A percentile compares a stretch with the other conserved stretches of the same genome.
phyloP scores from a whole-genome alignment of 768 basidiomycete species.

The Rhizopogon rudus region DNA sequence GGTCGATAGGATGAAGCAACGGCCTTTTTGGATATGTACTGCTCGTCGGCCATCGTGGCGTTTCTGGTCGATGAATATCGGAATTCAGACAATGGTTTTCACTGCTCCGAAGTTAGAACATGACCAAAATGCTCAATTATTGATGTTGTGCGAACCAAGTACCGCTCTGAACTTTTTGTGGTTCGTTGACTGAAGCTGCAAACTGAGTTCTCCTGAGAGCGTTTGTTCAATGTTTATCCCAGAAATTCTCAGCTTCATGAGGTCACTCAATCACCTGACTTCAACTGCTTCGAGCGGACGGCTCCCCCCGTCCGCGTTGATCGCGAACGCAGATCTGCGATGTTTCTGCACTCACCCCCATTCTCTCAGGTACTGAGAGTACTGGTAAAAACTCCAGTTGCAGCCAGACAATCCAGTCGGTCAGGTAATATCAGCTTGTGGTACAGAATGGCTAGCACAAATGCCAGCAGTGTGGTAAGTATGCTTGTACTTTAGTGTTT shows the following conservation, averaged over 20 bases:
- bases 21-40: constrained; percentile 29
- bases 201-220: too few species aligned
- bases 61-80: background rate
- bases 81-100: background rate
- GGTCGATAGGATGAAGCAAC: constrained; percentile 33
- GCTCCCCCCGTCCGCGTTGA: background rate
- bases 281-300: background rate
- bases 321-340: background rate
- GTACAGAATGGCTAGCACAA: constrained; percentile 55
- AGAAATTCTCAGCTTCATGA: background rate
- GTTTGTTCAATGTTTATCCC: too few species aligned
- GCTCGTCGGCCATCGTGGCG: constrained; percentile 27
- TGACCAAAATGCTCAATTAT: background rate
- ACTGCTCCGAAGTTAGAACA: background rate
- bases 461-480: constrained; percentile 27
- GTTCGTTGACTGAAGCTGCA: too few species aligned
- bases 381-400: background rate
- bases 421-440: constrained; percentile 1
- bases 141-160: background rate
- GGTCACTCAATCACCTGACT: constrained; percentile 1
- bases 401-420: background rate
- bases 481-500: background rate
- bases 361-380: background rate
- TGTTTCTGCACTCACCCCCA: background rate
- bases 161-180: background rate